A percentile compares a stretch with the other conserved stretches of the same genome.
Evolutionary conservation across 1,284 basidiomycete species (phyloP).

Genomic region (Pseudozyma thailandica): DNA sequence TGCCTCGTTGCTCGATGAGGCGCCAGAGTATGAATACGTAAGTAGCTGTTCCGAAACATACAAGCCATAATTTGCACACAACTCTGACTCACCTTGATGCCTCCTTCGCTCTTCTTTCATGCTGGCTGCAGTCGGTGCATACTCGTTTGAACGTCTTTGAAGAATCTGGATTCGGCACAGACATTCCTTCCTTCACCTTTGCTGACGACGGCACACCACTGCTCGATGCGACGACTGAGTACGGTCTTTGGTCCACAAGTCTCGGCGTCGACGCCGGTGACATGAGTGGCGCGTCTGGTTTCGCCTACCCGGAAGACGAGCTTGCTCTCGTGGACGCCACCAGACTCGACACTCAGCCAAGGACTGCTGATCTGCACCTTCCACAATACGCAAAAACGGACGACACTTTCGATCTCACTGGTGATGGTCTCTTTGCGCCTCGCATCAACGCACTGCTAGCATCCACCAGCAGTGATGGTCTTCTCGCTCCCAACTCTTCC

Average conservation of each 20-base stretch:
- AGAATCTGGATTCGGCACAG: conserved; percentile 25
- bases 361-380: conserved; percentile 20
- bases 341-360: conserved; percentile 31
- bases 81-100: not conserved
- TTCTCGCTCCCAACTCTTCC: conserved; percentile 2
- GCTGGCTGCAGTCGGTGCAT: conserved; percentile 51
- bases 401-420: conserved; percentile 14
- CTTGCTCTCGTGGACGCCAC: conserved; percentile 15
- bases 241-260: conserved; percentile 34
- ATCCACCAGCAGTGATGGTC: conserved; percentile 9
- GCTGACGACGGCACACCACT: conserved; percentile 31
- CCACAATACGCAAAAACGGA: conserved; percentile 9
- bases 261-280: conserved; percentile 25
- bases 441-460: conserved; percentile 6
- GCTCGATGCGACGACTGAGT: conserved; percentile 25
- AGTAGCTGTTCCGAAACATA: conserved; percentile 19
- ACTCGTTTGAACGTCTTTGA: conserved; percentile 63
- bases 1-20: conserved; percentile 57
- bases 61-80: not conserved
- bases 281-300: conserved; percentile 16
- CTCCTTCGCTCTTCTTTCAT: not conserved
- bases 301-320: conserved; percentile 22
- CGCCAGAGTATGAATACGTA: conserved; percentile 64
- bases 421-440: conserved; percentile 18
- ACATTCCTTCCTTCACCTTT: conserved; percentile 34